These are phyloP conservation scores for Sporothrix brunneoviolacea DNA, from an alignment of 2,329 filamentous ascomycete species.

Conservation along the genomic window DNA sequence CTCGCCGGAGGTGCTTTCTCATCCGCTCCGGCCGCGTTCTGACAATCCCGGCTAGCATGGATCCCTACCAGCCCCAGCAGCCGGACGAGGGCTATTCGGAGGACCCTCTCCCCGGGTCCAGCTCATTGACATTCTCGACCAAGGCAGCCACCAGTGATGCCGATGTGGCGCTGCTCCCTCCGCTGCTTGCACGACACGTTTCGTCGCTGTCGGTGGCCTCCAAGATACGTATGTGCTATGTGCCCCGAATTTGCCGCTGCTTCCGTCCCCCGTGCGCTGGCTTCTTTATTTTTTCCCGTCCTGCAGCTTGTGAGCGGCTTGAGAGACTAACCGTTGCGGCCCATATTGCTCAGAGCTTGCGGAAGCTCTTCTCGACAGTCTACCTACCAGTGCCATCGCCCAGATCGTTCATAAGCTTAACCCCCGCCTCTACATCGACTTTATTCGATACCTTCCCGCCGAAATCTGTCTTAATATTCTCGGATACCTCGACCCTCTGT, in stretches of 20 bases:
- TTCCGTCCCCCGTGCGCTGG: too few relatives aligned
- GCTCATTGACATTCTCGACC: slow-evolving; percentile 25
- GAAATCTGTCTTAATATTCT: slow-evolving; percentile 90
- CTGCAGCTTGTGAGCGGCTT: too few relatives aligned
- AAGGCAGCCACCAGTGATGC: slow-evolving; percentile 22
- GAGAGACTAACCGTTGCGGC: too few relatives aligned
- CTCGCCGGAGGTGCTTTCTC: too few relatives aligned
- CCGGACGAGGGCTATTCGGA: slow-evolving; percentile 87
- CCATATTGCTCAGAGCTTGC: slow-evolving; percentile 58
- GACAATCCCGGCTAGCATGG: slow-evolving; percentile 9
- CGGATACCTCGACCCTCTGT: slow-evolving; percentile 73
- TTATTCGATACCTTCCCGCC: slow-evolving; percentile 74
- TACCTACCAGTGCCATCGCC: slow-evolving; percentile 74
- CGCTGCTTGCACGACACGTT: slow-evolving; percentile 45
- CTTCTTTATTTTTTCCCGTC: too few relatives aligned
- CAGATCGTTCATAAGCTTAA: slow-evolving; percentile 74
- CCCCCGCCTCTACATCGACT: slow-evolving; percentile 87
- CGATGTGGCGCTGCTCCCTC: slow-evolving; percentile 27
- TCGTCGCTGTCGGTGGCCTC: slow-evolving; percentile 35
- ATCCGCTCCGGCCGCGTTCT: too few relatives aligned
- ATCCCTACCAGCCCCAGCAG: slow-evolving; percentile 33
- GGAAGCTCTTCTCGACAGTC: slow-evolving; percentile 67
- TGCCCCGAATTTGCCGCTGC: too few relatives aligned
- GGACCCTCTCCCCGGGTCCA: slow-evolving; percentile 47
- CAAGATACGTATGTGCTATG: slow-evolving; percentile 13